A percentile compares a stretch with the other conserved stretches of the same genome.
Conservation (phyloP, 306 rosid genomes). For the Morella rubra region DNA sequence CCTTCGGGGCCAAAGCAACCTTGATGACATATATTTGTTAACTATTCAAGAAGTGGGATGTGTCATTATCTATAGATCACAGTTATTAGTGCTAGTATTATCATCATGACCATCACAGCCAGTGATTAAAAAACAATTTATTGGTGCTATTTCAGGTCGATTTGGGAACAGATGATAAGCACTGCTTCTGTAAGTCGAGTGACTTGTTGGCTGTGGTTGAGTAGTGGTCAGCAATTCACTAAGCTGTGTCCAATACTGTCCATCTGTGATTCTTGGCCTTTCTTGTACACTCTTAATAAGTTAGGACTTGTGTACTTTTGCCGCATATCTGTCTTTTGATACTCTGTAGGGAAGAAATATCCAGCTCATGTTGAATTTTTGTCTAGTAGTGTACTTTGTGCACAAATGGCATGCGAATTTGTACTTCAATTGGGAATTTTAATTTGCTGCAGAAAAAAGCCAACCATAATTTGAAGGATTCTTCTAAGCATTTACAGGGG, state of each 20-base stretch:
- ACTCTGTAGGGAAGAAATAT: background rate
- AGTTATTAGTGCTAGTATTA: background rate
- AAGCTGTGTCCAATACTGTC: background rate
- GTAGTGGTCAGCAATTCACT: slow-evolving; percentile 24
- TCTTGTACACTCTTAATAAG: background rate
- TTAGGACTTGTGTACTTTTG: background rate
- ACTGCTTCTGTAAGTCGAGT: slow-evolving; percentile 81
- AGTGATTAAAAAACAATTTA: background rate
- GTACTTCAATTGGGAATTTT: background rate
- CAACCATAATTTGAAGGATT: background rate
- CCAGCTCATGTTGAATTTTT: background rate
- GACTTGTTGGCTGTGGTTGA: slow-evolving; percentile 86
- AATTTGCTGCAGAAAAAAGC: background rate
- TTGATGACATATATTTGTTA: no score
- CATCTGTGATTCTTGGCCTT: background rate
- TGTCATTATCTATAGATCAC: background rate
- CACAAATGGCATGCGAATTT: background rate
- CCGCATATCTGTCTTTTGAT: background rate
- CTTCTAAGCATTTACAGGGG: no score
- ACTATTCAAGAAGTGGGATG: background rate
- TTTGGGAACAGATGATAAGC: slow-evolving; percentile 74
- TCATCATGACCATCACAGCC: no score
- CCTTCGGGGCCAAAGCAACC: no score
- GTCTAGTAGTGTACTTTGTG: background rate
- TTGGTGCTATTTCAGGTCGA: slow-evolving; percentile 66